Evolutionary conservation across 83 land plant species (phyloP).

Genomic region (Diphasiastrum complanatum): DNA sequence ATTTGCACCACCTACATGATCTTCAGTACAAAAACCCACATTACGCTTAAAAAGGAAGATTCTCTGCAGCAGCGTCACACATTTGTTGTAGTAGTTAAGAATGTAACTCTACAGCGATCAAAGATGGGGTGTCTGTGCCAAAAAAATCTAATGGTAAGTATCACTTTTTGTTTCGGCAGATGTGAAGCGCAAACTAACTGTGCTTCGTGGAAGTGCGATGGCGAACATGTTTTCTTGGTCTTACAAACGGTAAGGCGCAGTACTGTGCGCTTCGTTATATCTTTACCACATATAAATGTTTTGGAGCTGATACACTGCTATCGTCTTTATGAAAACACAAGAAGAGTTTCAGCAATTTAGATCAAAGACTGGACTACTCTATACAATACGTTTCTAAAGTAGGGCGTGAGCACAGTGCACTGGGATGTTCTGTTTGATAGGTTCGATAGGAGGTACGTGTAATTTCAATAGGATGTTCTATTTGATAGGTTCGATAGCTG

Average conservation of each 20-base stretch:
- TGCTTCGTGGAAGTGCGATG: slow-evolving; percentile 47
- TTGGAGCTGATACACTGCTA: not conserved
- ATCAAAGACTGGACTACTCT: too few relatives aligned
- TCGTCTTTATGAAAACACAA: not conserved
- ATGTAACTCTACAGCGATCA: not conserved
- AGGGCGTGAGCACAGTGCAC: too few relatives aligned
- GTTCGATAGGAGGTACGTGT: too few relatives aligned
- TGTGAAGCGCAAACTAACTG: slow-evolving; percentile 47
- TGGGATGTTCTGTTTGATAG: too few relatives aligned
- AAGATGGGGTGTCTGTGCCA: not conserved
- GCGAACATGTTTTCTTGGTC: slow-evolving; percentile 53
- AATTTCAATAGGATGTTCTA: too few relatives aligned
- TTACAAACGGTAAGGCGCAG: slow-evolving; percentile 40
- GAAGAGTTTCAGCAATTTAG: too few relatives aligned
- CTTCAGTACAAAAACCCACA: not conserved
- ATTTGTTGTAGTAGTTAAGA: too few relatives aligned
- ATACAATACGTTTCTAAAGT: too few relatives aligned
- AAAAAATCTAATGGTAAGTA: not conserved
- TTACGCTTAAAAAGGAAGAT: not conserved
- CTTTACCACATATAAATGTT: not conserved
- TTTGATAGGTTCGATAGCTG: too few relatives aligned
- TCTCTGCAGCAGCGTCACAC: not conserved
- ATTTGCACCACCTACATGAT: not conserved
- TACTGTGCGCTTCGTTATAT: not conserved
- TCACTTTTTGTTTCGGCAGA: slow-evolving; percentile 16